Percentiles rank a stretch among this genome's conserved stretches.
These are phyloP conservation scores for Thalassiosira livingstoniorum DNA, from an alignment of 352 stramenopile species.

Conservation along the genomic window DNA sequence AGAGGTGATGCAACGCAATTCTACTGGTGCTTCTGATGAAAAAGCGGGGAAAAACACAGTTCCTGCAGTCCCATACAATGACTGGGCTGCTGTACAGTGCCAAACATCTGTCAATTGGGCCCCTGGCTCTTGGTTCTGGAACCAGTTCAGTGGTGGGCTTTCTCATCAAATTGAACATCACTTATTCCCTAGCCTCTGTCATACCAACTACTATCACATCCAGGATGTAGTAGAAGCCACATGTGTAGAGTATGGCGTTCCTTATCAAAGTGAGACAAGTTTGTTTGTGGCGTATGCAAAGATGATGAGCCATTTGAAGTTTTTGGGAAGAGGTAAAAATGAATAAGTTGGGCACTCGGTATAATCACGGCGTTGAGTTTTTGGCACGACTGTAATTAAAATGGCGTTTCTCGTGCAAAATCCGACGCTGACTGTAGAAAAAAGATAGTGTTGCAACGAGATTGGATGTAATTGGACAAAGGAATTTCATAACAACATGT, in stretches of 20 bases:
- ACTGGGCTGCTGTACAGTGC: conserved; percentile 93
- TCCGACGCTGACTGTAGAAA: no score
- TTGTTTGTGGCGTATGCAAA: conserved; percentile 56
- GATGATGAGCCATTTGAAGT: conserved; percentile 65
- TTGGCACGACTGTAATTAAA: no score
- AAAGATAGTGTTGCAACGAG: no score
- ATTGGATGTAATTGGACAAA: no score
- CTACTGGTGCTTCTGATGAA: neutral
- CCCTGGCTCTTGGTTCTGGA: conserved; percentile 88
- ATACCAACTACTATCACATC: conserved; percentile 93
- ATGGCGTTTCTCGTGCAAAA: no score
- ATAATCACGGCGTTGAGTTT: no score
- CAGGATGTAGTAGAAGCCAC: conserved; percentile 92
- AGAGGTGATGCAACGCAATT: conserved; percentile 10
- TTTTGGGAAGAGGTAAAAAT: conserved; percentile 46
- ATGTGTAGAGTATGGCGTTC: conserved; percentile 92
- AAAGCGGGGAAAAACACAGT: conserved; percentile 10
- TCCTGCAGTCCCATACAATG: conserved; percentile 63
- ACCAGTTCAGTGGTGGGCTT: conserved; percentile 89
- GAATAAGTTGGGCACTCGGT: conserved; percentile 21
- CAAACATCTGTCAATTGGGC: conserved; percentile 93
- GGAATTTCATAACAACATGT: no score
- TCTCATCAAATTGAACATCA: conserved; percentile 95
- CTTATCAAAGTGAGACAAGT: conserved; percentile 86
- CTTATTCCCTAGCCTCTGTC: conserved; percentile 88